Base-by-base conservation (phyloP, 2,329 filamentous ascomycete species). In the Fusarium abutilonis region DNA sequence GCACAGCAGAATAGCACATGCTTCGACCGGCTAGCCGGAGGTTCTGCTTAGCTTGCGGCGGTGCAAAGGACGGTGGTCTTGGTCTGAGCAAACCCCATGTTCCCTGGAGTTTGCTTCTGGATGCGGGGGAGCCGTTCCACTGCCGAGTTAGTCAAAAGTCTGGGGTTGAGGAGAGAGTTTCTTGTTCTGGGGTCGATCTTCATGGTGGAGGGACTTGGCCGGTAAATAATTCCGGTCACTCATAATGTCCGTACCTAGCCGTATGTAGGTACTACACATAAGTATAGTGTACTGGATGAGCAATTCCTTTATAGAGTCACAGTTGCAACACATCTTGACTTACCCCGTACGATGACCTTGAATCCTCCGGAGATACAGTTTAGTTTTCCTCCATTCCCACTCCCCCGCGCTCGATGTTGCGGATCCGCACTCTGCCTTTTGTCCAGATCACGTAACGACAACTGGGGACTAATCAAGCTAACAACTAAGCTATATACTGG, bases 81-180 rank as follows among this genome's bases (percentile, higher is more conserved):
- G 31, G 31, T 31, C 29, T 31, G 10, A 11, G 29, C 29, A 42
- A 28, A 42, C n/a, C 29, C 31, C 36, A 38, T 41, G 44, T 38
- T 50, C 14, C 50, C 34, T 56, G 58, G n/a, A 29, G 39, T n/a
- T 64, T 64, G 42, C 36, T 28, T 52, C 31, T 62, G 26, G 43
- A 54, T 65, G 61, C 26, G 61, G 61, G 61, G 61, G 56, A 58
- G 56, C 23, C 15, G 38, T 65, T 49, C 23, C 29, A 62, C 38
- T 56, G 46, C 46, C 46, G 46, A 21, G 39, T 42, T 57, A 52
- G 45, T 45, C 14, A 45, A 52, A 52, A 52, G 36, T 50, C 56
- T 51, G 43, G 61, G 60, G 56, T 57, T 29, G 56, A 57, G 19
- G 23, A 49, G 36, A 10, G 19, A 29, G 14, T 21, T 23, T 19